These are phyloP conservation scores for Coemansia sp. DNA, from an alignment of 371 early-diverging fungal species.

Conservation along the genomic window DNA sequence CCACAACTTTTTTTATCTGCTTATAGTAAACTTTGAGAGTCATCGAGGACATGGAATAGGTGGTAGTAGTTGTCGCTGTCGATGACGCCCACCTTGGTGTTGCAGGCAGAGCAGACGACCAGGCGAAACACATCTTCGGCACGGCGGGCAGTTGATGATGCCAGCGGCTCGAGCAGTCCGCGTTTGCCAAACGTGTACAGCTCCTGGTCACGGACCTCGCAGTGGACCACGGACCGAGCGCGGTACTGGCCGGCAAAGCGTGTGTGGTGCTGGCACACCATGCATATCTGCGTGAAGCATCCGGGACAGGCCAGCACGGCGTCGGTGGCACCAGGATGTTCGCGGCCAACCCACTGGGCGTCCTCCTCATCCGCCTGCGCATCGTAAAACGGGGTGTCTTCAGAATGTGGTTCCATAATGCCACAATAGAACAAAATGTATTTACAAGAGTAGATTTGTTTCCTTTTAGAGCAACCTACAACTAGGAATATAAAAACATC, in stretches of 20 bases:
- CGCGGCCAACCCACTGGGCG: constrained; percentile 18
- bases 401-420: neutral
- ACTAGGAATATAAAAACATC: neutral
- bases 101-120: constrained; percentile 39
- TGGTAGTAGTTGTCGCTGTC: constrained; percentile 36
- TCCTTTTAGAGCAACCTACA: neutral
- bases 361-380: constrained; percentile 26
- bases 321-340: constrained; percentile 31
- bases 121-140: constrained; percentile 22
- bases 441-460: neutral
- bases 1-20: neutral
- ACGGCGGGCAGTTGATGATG: neutral
- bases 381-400: constrained; percentile 20
- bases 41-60: constrained; percentile 36
- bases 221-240: constrained; percentile 33
- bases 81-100: constrained; percentile 33
- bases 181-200: constrained; percentile 16
- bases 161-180: constrained; percentile 8
- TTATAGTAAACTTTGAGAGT: neutral
- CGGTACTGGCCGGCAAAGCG: constrained; percentile 41
- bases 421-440: neutral
- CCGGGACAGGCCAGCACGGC: constrained; percentile 41
- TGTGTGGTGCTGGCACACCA: constrained; percentile 38
- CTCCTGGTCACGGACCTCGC: constrained; percentile 10
- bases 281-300: constrained; percentile 43